These are phyloP conservation scores for Aphanomyces cochlioides DNA, from an alignment of 352 stramenopile genomes.

Conservation along the genomic window DNA sequence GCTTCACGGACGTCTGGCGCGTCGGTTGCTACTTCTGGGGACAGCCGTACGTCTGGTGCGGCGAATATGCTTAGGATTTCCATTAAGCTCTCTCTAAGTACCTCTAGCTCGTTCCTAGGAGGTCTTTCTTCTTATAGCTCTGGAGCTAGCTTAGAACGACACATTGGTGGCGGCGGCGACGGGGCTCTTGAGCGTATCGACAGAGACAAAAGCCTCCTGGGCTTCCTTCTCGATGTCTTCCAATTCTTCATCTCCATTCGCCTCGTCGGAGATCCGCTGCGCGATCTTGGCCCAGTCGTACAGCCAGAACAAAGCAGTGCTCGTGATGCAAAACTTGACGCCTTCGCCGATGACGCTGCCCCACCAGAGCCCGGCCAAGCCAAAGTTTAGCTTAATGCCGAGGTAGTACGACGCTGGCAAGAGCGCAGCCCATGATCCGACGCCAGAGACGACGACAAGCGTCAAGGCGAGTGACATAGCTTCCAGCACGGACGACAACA, in stretches of 20 bases:
- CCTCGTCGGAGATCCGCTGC: slow-evolving; percentile 29
- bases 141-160: not conserved
- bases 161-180: not conserved
- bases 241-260: not conserved
- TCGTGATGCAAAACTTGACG: slow-evolving; percentile 67
- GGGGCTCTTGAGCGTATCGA: slow-evolving; percentile 18
- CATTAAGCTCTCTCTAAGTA: too few relatives aligned
- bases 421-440: slow-evolving; percentile 67
- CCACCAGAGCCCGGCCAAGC: slow-evolving; percentile 71
- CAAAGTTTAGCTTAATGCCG: slow-evolving; percentile 46
- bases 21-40: not conserved
- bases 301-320: slow-evolving; percentile 48
- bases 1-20: not conserved
- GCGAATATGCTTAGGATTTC: too few relatives aligned
- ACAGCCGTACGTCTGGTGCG: not conserved
- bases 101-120: too few relatives aligned
- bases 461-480: slow-evolving; percentile 72
- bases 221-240: slow-evolving; percentile 1
- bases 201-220: not conserved
- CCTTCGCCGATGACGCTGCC: slow-evolving; percentile 61
- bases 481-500: slow-evolving; percentile 69
- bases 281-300: slow-evolving; percentile 65
- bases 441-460: slow-evolving; percentile 58
- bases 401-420: slow-evolving; percentile 57
- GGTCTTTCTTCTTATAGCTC: too few relatives aligned